Evolutionary conservation across 768 basidiomycete genomes (phyloP), one percentile per base, ranked within the genome.

Genomic region (Boletus rufocinnamomeus): DNA sequence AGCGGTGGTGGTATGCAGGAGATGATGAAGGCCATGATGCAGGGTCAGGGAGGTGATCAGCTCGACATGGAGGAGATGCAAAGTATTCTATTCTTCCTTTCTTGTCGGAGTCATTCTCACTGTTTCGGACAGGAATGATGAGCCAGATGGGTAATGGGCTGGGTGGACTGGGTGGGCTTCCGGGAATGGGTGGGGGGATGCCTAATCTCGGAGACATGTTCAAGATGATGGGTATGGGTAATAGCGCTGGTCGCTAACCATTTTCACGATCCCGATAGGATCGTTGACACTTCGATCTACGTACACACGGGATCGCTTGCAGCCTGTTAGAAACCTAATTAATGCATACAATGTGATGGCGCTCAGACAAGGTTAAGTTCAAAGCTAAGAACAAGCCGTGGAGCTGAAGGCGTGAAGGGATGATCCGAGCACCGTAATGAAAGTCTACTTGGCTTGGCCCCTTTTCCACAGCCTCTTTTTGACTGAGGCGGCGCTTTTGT

Each of bases 11-110:
- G 93, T 46, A 89, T 97, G 86, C 91, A 95, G 72, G 94, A 96
- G 66, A 96, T 96, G 93, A 94, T 96, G 94, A 91, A 90, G 71
- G 88, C 90, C 28, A 95, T 98, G 92, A 95, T 97, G 91, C 93
- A 94, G 66, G 91, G 93, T 11, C 87, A 91, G 65, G 92, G 91
- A 54, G 91, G 91, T 13, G 95, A 95, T 67, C 86, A 93, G 69
- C 78, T 88, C 52, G 93, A 95, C 68, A 91, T 96, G 89, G 90
- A 92, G 59, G 93, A 96, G 72, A 93, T 95, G 91, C 91, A 94
- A 76, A 83, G 93, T 89, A 74, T 62, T 83, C 75, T 30, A 49
- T 56, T 61, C 19, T 57, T 44, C 52, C 43, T 30, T 58, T 56
- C 44, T 37, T 55, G 19, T 51, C 58, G n/a, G 19, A 30, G 23